Conservation (phyloP, 768 basidiomycete genomes). For the Mycena polygramma region DNA sequence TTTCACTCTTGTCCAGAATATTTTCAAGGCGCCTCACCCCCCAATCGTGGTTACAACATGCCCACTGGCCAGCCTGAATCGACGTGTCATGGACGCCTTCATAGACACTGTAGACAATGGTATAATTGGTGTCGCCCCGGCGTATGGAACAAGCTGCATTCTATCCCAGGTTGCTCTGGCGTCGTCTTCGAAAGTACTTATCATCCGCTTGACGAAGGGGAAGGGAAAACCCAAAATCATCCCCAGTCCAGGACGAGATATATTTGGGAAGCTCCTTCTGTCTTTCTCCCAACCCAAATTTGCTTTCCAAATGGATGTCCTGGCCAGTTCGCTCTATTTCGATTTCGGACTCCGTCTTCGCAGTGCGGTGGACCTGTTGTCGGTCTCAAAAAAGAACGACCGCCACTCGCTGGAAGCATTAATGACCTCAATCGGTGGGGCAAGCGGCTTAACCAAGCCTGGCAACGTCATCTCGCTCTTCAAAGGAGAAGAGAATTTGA, state of each 20-base stretch:
- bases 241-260: constrained; percentile 29
- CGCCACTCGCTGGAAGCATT: constrained; percentile 52
- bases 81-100: constrained; percentile 45
- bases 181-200: constrained; percentile 49
- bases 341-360: constrained; percentile 54
- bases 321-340: constrained; percentile 53
- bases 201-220: constrained; percentile 46
- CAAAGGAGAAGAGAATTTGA: constrained; percentile 40
- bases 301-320: constrained; percentile 62
- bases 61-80: constrained; percentile 44
- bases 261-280: constrained; percentile 51
- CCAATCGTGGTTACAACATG: constrained; percentile 46
- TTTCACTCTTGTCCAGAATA: constrained; percentile 47
- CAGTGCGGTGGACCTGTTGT: constrained; percentile 58
- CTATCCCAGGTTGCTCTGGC: constrained; percentile 57
- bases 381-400: constrained; percentile 37
- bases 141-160: constrained; percentile 50
- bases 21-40: constrained; percentile 46
- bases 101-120: constrained; percentile 42
- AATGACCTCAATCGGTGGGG: constrained; percentile 55
- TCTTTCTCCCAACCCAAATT: constrained; percentile 48
- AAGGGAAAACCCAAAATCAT: constrained; percentile 8
- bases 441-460: constrained; percentile 44
- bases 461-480: constrained; percentile 43
- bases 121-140: constrained; percentile 58